Evolutionary conservation across 2,329 filamentous ascomycete species (phyloP).

Genomic region (Ceratocystis colombiana): DNA sequence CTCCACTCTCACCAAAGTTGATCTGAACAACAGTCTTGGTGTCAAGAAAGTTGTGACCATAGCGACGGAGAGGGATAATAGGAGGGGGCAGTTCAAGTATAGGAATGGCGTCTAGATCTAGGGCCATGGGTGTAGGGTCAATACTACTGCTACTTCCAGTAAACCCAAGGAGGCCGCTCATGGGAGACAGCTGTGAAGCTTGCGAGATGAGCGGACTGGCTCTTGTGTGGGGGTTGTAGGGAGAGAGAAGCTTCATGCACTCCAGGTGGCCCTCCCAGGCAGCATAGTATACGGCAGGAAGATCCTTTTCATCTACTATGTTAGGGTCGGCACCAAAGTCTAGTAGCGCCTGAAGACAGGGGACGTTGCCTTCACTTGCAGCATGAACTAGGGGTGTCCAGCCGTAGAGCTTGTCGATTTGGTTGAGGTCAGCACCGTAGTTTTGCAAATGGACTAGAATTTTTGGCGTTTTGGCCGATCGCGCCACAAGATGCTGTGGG

Average conservation of each 20-base stretch:
- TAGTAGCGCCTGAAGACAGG: slow-evolving; percentile 72
- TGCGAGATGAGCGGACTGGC: slow-evolving; percentile 40
- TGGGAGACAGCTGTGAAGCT: slow-evolving; percentile 32
- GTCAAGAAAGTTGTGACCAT: slow-evolving; percentile 96
- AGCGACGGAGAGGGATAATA: slow-evolving; percentile 86
- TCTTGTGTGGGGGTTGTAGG: slow-evolving; percentile 40
- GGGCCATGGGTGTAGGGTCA: slow-evolving; percentile 50
- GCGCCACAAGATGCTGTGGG: slow-evolving; percentile 91
- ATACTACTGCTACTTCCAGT: slow-evolving; percentile 33
- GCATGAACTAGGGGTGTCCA: slow-evolving; percentile 97
- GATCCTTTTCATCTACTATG: slow-evolving; percentile 79
- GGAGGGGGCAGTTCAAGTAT: slow-evolving; percentile 85
- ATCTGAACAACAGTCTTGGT: slow-evolving; percentile 95
- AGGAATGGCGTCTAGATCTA: slow-evolving; percentile 82
- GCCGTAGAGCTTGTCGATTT: slow-evolving; percentile 89
- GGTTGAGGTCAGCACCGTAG: slow-evolving; percentile 81
- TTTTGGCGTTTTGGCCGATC: slow-evolving; percentile 71
- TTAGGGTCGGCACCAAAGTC: slow-evolving; percentile 67
- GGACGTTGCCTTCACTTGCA: slow-evolving; percentile 88
- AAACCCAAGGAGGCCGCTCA: slow-evolving; percentile 36
- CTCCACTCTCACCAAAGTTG: slow-evolving; percentile 60
- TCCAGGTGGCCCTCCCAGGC: slow-evolving; percentile 95
- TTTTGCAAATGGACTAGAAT: slow-evolving; percentile 70
- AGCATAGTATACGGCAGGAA: slow-evolving; percentile 95
- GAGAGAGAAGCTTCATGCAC: slow-evolving; percentile 80